phyloP scores from a whole-genome alignment of 345 rosid species.

The Eucalyptus sp. region DNA sequence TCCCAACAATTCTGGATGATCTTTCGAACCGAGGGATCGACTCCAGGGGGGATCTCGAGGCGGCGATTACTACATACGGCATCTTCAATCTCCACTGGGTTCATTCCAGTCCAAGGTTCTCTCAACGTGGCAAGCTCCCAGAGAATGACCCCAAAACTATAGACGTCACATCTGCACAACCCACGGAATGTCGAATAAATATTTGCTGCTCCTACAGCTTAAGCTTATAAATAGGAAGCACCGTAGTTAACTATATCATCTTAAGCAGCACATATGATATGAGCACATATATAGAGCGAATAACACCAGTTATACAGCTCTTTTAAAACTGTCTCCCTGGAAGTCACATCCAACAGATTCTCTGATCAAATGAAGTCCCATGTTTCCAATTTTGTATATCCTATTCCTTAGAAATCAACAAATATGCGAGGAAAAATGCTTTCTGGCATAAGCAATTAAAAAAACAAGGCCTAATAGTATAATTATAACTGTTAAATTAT shows the following conservation, averaged over 20 bases:
- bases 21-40: constrained; percentile 74
- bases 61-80: constrained; percentile 93
- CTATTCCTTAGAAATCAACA: neutral
- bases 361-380: fast-evolving
- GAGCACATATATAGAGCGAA: neutral
- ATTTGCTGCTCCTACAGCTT: neutral
- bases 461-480: neutral
- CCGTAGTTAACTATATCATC: neutral
- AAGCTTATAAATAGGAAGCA: neutral
- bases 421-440: neutral
- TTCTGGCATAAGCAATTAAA: neutral
- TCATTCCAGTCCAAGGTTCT: constrained; percentile 92
- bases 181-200: neutral
- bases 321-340: neutral
- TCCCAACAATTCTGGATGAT: constrained; percentile 93
- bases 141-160: constrained; percentile 89
- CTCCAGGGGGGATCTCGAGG: constrained; percentile 81
- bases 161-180: constrained; percentile 72
- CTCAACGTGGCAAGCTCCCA: constrained; percentile 99
- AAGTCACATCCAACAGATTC: neutral
- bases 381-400: fast-evolving
- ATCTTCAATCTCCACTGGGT: constrained; percentile 96
- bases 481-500: too few species aligned
- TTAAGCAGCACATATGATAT: neutral
- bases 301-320: neutral